These are phyloP conservation scores for Prunella vulgaris DNA, from an alignment of 257 asterid genomes.

Conservation along the genomic window DNA sequence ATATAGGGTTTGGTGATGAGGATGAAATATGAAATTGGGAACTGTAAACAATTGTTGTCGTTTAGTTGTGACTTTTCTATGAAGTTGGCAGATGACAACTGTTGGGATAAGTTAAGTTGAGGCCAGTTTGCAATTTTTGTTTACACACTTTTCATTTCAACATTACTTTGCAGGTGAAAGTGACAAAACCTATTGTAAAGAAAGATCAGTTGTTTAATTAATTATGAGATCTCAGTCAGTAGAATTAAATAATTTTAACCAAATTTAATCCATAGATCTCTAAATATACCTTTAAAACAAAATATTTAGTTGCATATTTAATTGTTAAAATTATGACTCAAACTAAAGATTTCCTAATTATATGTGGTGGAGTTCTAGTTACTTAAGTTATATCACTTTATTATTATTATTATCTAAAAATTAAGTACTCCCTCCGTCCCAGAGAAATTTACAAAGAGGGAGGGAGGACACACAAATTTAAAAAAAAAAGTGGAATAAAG, in stretches of 20 bases:
- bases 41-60: constrained; percentile 18
- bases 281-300: too few relatives aligned
- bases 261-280: not conserved
- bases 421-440: too few relatives aligned
- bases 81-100: constrained; percentile 18
- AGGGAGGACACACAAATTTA: too few relatives aligned
- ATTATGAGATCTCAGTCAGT: not conserved
- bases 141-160: not conserved
- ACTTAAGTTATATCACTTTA: too few relatives aligned
- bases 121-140: constrained; percentile 18
- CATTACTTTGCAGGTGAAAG: not conserved
- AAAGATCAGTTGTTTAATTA: not conserved
- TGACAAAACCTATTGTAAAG: not conserved
- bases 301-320: too few relatives aligned
- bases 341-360: too few relatives aligned
- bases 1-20: constrained; percentile 7
- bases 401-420: too few relatives aligned
- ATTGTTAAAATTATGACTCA: too few relatives aligned
- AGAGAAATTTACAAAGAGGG: too few relatives aligned
- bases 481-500: too few relatives aligned
- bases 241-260: too few relatives aligned
- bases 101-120: constrained; percentile 12
- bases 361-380: too few relatives aligned
- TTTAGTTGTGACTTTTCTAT: constrained; percentile 12
- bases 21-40: constrained; percentile 18